These are phyloP conservation scores for Pinus tabuliformis DNA, from an alignment of 75 land plant species.

Conservation along the genomic window DNA sequence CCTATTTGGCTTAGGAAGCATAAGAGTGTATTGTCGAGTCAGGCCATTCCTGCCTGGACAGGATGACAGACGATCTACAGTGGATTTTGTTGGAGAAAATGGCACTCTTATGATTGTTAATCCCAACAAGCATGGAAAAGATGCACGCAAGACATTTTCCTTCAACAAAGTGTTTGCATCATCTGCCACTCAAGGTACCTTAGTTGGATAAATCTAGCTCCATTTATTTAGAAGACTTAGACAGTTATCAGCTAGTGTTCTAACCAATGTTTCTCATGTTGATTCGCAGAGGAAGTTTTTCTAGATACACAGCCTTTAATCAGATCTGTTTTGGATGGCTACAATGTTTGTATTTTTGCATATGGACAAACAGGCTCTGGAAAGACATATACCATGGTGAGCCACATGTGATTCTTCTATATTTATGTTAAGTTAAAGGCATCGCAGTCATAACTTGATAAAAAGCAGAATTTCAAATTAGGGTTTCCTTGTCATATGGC, in stretches of 20 bases:
- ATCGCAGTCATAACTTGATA: background rate
- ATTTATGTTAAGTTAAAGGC: background rate
- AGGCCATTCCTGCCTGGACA: conserved; percentile 63
- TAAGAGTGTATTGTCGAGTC: conserved; percentile 71
- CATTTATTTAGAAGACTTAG: background rate
- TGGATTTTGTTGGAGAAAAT: conserved; percentile 69
- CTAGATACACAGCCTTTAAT: conserved; percentile 66
- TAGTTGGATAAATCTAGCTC: background rate
- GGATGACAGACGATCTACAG: conserved; percentile 26
- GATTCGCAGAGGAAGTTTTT: conserved; percentile 57
- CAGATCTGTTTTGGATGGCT: conserved; percentile 71
- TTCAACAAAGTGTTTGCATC: conserved; percentile 65
- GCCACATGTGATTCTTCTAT: background rate
- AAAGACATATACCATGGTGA: conserved; percentile 76
- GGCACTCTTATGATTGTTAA: conserved; percentile 59
- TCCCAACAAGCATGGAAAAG: conserved; percentile 65
- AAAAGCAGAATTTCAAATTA: background rate
- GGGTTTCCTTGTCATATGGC: conserved; percentile 3
- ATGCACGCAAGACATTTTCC: conserved; percentile 48
- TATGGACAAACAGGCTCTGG: conserved; percentile 81
- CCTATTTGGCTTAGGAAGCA: conserved; percentile 41
- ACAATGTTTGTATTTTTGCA: conserved; percentile 73
- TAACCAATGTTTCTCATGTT: background rate
- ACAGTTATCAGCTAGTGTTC: background rate
- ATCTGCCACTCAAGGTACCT: conserved; percentile 55